Base-by-base conservation (phyloP, 257 asterid genomes). In the Solanum rostratum region DNA sequence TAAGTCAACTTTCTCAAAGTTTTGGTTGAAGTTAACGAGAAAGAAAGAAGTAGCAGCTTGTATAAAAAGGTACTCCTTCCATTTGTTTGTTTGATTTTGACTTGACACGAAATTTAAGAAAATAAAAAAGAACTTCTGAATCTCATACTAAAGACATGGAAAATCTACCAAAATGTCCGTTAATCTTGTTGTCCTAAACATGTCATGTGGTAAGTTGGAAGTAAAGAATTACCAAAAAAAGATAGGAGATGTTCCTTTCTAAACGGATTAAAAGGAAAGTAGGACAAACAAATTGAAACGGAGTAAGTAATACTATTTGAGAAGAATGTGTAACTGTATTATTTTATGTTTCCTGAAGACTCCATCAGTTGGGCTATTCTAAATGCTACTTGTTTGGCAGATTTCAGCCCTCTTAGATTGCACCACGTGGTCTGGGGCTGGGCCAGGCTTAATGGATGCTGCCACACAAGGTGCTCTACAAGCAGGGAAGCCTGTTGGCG, bases 381-480 rank as follows among this genome's bases (percentile, higher is more conserved):
- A 57, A 73, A 79, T 83, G 78, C 83, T 41, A 71, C 87, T 65
- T 41, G 54, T 85, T 85, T 84, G 82, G 85, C 88, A 96, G 98
- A 89, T 95, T 66, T 96, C 97, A 19, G 82, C 82, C 84, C 96
- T 96, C 81, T 88, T 95, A 86, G 92, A 91, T 84, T 93, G 98
- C 85, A 92, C 98, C 20, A 89, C 98, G 3, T 96, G 99, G 99
- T 93, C 99, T 8, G 99, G 99, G 79, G 97, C 92, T 30, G 98
- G 99, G 15, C 98, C 98, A 1, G 99, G 99, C 57, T 91, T 96
- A 41, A 96, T 95, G 98, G 99, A 96, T 89, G 98, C 99, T 30
- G 97, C 89, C 52, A 95, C 97, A 33, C 91, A 91, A 96, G 99
- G 99, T 12, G 97, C 98, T 85, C 87, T 96, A 45, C 86, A 89